Conservation (phyloP, 257 asterid genomes). For the Primulina huaijiensis region DNA sequence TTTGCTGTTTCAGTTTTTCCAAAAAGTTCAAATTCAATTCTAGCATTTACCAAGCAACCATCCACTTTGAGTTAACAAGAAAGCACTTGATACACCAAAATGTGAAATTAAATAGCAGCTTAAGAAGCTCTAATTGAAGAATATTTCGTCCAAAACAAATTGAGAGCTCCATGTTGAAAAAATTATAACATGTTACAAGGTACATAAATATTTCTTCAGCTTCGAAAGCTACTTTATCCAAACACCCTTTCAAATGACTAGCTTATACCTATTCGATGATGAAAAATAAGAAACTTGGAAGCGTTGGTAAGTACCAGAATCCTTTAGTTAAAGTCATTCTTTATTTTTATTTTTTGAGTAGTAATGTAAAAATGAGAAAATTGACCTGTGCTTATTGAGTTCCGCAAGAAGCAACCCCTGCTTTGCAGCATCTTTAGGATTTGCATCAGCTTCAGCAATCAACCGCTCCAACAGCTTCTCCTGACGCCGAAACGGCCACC, state of each 20-base stretch:
- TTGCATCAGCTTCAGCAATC: conserved; percentile 77
- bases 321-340: too few relatives aligned
- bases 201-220: background rate
- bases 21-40: background rate
- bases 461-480: conserved; percentile 74
- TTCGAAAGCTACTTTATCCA: background rate
- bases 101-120: conserved; percentile 8
- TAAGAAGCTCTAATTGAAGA: background rate
- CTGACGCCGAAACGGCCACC: conserved; percentile 85
- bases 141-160: too few relatives aligned
- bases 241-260: background rate
- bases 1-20: background rate
- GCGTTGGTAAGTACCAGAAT: background rate
- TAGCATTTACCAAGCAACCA: too few relatives aligned
- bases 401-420: conserved; percentile 73
- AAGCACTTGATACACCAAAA: background rate
- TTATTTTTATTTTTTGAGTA: background rate
- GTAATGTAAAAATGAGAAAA: conserved; percentile 6
- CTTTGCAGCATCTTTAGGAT: conserved; percentile 69
- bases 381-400: conserved; percentile 83
- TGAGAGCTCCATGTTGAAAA: background rate
- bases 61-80: background rate
- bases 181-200: background rate
- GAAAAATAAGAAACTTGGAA: background rate
- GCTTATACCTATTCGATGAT: background rate